A percentile compares a stretch with the other conserved stretches of the same genome.
Evolutionary conservation across 306 rosid genomes (phyloP).

Genomic region (Fagus sylvatica): DNA sequence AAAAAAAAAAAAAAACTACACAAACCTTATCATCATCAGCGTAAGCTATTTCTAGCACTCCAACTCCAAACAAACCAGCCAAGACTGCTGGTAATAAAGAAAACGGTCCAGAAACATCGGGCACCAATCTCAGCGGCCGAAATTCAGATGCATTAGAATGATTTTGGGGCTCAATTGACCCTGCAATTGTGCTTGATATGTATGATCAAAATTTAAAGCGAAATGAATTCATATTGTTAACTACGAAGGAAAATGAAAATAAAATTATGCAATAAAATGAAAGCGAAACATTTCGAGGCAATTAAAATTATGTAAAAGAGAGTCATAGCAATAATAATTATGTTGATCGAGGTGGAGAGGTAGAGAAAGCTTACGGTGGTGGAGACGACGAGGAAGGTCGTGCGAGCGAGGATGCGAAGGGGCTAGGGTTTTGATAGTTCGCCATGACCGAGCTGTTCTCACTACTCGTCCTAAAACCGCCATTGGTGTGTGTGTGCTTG

Average conservation of each 20-base stretch:
- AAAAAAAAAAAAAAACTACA: not conserved
- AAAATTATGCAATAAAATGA: not conserved
- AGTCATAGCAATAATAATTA: not conserved
- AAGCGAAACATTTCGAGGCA: not conserved
- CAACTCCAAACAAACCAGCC: conserved; percentile 58
- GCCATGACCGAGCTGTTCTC: conserved; percentile 38
- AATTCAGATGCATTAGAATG: conserved; percentile 30
- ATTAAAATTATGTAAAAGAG: not conserved
- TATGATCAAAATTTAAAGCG: too few species aligned
- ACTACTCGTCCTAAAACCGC: conserved; percentile 37
- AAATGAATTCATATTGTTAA: too few species aligned
- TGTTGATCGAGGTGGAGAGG: not conserved
- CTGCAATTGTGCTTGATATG: conserved; percentile 25
- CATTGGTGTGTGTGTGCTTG: conserved; percentile 26
- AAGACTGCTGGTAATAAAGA: conserved; percentile 45
- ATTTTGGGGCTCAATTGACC: conserved; percentile 12
- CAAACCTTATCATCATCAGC: conserved; percentile 61
- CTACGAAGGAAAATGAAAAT: too few species aligned
- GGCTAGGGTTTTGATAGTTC: conserved; percentile 51
- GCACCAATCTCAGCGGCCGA: conserved; percentile 21
- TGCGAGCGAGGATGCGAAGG: conserved; percentile 27
- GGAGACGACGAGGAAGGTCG: conserved; percentile 19
- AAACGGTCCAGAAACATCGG: conserved; percentile 15
- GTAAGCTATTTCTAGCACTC: conserved; percentile 41
- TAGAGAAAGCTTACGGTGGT: conserved; percentile 36